Evolutionary conservation across 2,329 filamentous ascomycete species (phyloP), one percentile per base, ranked within the genome.

Genomic region (Rutstroemia sp.): DNA sequence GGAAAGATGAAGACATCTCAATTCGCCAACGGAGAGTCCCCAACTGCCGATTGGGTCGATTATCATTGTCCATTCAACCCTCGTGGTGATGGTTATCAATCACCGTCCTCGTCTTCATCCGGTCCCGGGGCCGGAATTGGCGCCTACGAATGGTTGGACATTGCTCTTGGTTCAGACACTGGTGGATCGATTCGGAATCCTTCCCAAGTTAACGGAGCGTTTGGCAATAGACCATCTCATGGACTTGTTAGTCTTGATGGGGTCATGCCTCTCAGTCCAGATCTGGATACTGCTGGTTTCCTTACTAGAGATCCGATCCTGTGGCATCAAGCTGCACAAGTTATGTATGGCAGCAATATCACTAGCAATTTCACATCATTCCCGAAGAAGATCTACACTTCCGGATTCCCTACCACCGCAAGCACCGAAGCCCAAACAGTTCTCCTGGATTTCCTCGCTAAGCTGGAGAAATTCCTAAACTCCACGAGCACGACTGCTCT

Each of bases 1-100:
- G 78, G 79, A 3, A 81, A 80, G 68, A 77, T 76, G 21, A 80
- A 78, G 60, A 73, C 74, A 2, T 71, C 74, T 1, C 76, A 78
- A 59, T 75, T 81, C 50, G 74, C 73, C 12, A 67, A 64, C 25
- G 60, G 63, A 9, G 66, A 66, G 47, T 65, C 62, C 1, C 74
- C 78, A 0, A 81, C 78, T 0, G 75, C 73, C 0, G 78, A 83
- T 54, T 78, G 75, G 74, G 63, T 74, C 4, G 72, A 75, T 38
- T 72, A 67, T 54, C 66, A 69, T 4, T 63, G 59, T n/a, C 72
- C 74, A 2, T 73, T 68, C 56, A 75, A 75, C 56, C 66, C 72
- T 1, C 63, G 73, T 38, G 78, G 73, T 0, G 79, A 82, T 61
- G 73, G 73, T 0, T 78, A 77, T 41, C 73, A 75, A 54, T 71